These are phyloP conservation scores for Petunia secreta DNA, from an alignment of 257 asterid species.

Conservation along the genomic window DNA sequence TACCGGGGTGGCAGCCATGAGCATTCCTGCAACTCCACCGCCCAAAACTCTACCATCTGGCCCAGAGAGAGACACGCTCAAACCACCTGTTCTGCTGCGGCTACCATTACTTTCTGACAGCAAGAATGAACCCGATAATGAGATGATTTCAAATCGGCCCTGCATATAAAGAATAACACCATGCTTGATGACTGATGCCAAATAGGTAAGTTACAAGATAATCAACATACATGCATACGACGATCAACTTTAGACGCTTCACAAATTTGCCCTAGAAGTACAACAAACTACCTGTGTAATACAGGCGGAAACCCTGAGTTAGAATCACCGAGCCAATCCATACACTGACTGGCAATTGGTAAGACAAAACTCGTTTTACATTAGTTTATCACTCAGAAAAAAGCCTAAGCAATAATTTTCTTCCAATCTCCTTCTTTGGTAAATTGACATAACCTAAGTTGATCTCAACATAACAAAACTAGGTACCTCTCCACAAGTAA, in stretches of 20 bases:
- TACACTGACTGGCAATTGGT: not conserved
- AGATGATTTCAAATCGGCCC: conserved; percentile 82
- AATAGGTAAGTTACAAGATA: conserved; percentile 1
- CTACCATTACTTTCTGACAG: conserved; percentile 58
- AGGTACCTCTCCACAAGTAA: not conserved
- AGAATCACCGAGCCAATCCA: not conserved
- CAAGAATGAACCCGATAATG: conserved; percentile 73
- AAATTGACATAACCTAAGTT: too few species aligned
- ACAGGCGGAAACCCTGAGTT: not conserved
- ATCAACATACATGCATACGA: not conserved
- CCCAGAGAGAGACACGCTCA: conserved; percentile 76
- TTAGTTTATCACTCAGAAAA: not conserved
- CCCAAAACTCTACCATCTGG: conserved; percentile 75
- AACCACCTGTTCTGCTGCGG: conserved; percentile 50
- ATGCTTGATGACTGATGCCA: not conserved
- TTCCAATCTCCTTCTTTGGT: too few species aligned
- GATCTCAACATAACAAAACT: not conserved
- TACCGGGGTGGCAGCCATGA: conserved; percentile 73
- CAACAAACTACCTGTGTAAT: not conserved
- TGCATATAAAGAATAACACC: conserved; percentile 36
- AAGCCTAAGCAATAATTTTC: not conserved
- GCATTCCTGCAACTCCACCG: conserved; percentile 79
- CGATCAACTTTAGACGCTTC: not conserved
- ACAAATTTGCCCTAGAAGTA: not conserved
- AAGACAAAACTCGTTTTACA: not conserved